Evolutionary conservation across 1,139 yeast species (phyloP), one percentile per base, ranked within the genome.

Genomic region (Taiozyma onychis): DNA sequence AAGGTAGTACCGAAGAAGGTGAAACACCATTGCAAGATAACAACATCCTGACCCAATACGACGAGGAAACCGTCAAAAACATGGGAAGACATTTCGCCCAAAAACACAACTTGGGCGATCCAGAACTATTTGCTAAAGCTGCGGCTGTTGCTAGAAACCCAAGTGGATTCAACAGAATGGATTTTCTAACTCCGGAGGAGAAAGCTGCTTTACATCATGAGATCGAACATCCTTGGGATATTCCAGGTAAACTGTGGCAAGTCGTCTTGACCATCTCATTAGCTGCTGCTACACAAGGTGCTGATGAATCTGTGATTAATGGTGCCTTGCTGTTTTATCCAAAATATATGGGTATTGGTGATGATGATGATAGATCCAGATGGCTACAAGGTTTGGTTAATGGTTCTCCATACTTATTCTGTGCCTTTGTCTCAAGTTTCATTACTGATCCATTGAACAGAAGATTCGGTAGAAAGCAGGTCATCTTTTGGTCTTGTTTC

Each of bases 201-300:
- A 79, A 78, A 55, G 63, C 68, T 16, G 77, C 73, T 1, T 71
- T 88, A 43, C 70, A 78, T 54, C 65, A 68, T 50, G 82, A 76
- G 58, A 76, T 73, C 52, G 75, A 80, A 44, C 85, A 85, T 53
- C 81, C 83, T 45, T 78, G 73, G 68, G 61, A 62, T 39, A 62
- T 67, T 51, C 93, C 95, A 0, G 57, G 59, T 35, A 78, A 79
- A 52, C 72, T 88, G 60, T 68, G 83, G 57, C 79, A 75, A 56
- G 81, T 88, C 49, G 79, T 86, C 50, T 76, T 87, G 18, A 78
- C 88, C 65, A 85, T 91, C 43, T 85, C 96, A 7, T 79, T 88
- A 82, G 89, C 95, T 49, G 97, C 96, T 22, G 88, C 91, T 9
- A 91, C 89, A 39, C 96, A 88, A 67, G 97, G 97, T 62, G 88